These are phyloP conservation scores for Crinitomyces ghanaensis DNA, from an alignment of 805 yeast genomes.

Conservation along the genomic window DNA sequence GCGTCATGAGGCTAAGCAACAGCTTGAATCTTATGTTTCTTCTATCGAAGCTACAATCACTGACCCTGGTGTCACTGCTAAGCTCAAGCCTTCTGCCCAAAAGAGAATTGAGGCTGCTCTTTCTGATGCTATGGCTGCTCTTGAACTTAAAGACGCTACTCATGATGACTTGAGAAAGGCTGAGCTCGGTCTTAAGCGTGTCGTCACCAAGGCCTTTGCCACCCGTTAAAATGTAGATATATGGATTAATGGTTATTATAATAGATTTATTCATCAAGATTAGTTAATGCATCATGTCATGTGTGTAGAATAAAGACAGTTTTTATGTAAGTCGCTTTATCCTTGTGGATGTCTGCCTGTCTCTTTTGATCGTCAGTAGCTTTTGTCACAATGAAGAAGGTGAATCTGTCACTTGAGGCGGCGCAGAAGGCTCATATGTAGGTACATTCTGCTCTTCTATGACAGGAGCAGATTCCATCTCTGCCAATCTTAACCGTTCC, in stretches of 20 bases:
- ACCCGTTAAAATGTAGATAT: constrained; percentile 60
- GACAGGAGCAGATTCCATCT: constrained; percentile 33
- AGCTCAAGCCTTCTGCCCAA: constrained; percentile 94
- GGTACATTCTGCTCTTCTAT: constrained; percentile 13
- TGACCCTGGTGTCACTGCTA: constrained; percentile 96
- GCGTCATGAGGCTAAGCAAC: constrained; percentile 98
- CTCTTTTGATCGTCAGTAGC: no score
- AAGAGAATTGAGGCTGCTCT: constrained; percentile 96
- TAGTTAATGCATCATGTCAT: no score
- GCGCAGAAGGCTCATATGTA: constrained; percentile 10
- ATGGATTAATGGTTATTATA: no score
- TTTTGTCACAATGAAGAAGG: not conserved
- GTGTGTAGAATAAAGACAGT: no score
- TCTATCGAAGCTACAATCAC: constrained; percentile 92
- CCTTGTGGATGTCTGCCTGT: no score
- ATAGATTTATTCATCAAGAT: no score
- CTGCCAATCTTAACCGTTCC: constrained; percentile 29
- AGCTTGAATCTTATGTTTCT: constrained; percentile 96
- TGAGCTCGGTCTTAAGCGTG: constrained; percentile 97
- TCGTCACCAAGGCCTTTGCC: constrained; percentile 98
- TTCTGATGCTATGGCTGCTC: constrained; percentile 96
- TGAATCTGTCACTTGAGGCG: no score
- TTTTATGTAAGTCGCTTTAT: no score
- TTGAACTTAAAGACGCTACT: constrained; percentile 90
- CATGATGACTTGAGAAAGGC: constrained; percentile 99